phyloP scores from a whole-genome alignment of 306 rosid species.

The Prosopis cineraria region DNA sequence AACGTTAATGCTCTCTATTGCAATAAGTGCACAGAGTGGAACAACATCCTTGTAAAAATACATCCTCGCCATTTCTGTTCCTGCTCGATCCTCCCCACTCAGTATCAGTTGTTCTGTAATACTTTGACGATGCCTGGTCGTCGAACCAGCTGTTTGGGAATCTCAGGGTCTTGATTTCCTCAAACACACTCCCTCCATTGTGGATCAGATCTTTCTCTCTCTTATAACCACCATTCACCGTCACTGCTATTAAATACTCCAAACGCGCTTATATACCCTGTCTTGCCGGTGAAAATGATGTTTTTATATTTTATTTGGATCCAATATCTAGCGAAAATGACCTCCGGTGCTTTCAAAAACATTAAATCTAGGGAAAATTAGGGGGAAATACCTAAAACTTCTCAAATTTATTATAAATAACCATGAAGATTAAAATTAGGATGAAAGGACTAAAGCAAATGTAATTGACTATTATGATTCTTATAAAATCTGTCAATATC shows the following conservation, averaged over 20 bases:
- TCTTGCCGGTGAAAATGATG: too few species aligned
- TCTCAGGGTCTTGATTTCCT: neutral
- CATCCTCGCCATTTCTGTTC: slow-evolving; percentile 23
- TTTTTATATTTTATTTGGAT: too few species aligned
- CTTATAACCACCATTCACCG: neutral
- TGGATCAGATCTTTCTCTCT: neutral
- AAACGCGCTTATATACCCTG: too few species aligned
- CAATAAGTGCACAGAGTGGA: slow-evolving; percentile 54
- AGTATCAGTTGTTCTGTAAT: neutral
- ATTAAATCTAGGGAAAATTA: too few species aligned
- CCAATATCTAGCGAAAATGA: too few species aligned
- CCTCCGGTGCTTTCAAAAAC: too few species aligned
- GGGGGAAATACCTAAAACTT: too few species aligned
- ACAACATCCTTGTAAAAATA: slow-evolving; percentile 41
- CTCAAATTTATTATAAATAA: too few species aligned
- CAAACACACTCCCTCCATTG: neutral
- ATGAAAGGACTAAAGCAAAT: too few species aligned
- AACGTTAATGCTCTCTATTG: slow-evolving; percentile 50
- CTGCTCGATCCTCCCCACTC: neutral
- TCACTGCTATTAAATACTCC: neutral
- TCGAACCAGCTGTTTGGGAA: neutral
- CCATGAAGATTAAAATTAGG: too few species aligned
- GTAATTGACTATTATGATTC: too few species aligned
- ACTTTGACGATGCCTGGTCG: neutral
- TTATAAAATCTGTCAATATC: too few species aligned